Conservation (phyloP, 371 early-diverging fungal species). For the Circinella umbellata region DNA sequence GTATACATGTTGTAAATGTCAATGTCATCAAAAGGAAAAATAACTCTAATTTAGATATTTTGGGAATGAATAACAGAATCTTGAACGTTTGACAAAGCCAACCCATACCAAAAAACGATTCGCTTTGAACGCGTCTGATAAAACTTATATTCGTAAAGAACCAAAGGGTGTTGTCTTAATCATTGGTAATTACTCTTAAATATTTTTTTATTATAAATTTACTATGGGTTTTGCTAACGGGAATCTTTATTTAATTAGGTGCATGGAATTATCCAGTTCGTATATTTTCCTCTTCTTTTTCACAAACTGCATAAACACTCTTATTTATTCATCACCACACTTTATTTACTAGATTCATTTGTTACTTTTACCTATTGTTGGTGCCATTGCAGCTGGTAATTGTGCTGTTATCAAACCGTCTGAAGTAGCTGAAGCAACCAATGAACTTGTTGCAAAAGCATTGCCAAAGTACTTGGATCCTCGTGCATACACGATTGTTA, state of each 20-base stretch:
- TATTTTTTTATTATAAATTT: neutral
- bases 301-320: neutral
- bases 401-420: conserved; percentile 89
- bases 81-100: conserved; percentile 41
- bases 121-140: conserved; percentile 43
- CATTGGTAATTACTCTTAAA: conserved; percentile 43
- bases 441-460: conserved; percentile 61
- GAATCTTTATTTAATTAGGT: conserved; percentile 24
- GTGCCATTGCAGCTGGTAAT: conserved; percentile 94
- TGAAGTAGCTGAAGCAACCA: conserved; percentile 77
- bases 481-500: conserved; percentile 68
- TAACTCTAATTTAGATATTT: neutral
- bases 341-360: conserved; percentile 52
- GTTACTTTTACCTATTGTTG: conserved; percentile 74
- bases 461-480: conserved; percentile 81
- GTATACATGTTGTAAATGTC: too few relatives aligned
- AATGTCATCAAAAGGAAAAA: neutral
- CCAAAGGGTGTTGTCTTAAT: conserved; percentile 81
- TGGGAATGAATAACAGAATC: conserved; percentile 17
- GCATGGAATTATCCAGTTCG: conserved; percentile 92
- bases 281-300: neutral
- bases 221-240: neutral
- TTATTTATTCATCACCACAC: neutral
- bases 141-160: conserved; percentile 59
- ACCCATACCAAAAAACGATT: conserved; percentile 32